Percentiles rank a stretch among this genome's conserved stretches.
phyloP scores from a whole-genome alignment of 768 basidiomycete genomes.

The Russula foetens region DNA sequence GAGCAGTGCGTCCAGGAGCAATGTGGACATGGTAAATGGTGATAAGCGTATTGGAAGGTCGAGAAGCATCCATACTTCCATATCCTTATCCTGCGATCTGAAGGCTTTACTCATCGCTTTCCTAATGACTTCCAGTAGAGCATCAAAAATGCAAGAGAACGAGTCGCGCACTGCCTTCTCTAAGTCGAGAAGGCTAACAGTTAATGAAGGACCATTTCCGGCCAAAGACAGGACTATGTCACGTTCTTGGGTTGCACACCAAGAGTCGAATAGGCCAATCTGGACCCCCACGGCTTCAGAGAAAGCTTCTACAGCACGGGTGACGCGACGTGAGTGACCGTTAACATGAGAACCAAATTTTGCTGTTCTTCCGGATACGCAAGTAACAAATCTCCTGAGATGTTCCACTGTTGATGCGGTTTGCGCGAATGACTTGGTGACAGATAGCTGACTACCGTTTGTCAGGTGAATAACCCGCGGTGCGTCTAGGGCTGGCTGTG shows the following conservation, averaged over 20 bases:
- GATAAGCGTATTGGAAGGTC: slow-evolving; percentile 33
- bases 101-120: slow-evolving; percentile 26
- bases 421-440: slow-evolving; percentile 49
- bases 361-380: slow-evolving; percentile 33
- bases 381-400: slow-evolving; percentile 51
- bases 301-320: slow-evolving; percentile 74
- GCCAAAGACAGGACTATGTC: slow-evolving; percentile 51
- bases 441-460: slow-evolving; percentile 55
- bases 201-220: slow-evolving; percentile 36
- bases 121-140: slow-evolving; percentile 44
- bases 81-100: slow-evolving; percentile 21
- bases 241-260: slow-evolving; percentile 67
- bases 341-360: slow-evolving; percentile 18
- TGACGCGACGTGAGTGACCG: slow-evolving; percentile 23
- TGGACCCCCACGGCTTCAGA: slow-evolving; percentile 63
- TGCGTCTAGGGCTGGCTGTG: slow-evolving; percentile 40
- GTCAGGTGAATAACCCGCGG: slow-evolving; percentile 64
- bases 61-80: slow-evolving; percentile 35
- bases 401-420: slow-evolving; percentile 53
- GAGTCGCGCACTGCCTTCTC: slow-evolving; percentile 50
- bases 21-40: slow-evolving; percentile 46
- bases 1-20: slow-evolving; percentile 57
- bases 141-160: slow-evolving; percentile 51
- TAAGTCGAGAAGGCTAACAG: slow-evolving; percentile 60
- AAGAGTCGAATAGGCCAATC: slow-evolving; percentile 49